Base-by-base conservation (phyloP, 2,329 filamentous ascomycete genomes). In the Nothomitra cinnamomea region DNA sequence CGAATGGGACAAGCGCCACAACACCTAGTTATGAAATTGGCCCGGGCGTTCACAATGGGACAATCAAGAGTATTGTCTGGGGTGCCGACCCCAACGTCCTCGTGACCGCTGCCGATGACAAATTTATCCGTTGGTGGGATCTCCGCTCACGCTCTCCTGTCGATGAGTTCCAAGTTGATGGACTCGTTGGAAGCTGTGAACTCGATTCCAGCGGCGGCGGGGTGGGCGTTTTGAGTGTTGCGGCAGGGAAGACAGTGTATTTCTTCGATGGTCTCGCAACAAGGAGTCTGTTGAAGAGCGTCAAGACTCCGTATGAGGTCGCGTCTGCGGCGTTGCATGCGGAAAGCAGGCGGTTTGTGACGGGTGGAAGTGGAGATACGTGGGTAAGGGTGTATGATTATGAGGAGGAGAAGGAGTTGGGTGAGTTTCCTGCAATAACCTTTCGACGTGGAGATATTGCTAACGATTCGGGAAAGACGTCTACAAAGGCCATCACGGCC, bases 11-110 rank as follows among this genome's bases (percentile, higher is more conserved):
- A 12, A 59, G 62, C 24, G 58, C 64, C 40, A 62, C 64, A 36
- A 65, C 73, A 22, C 64, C 72, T 38, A 72, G 83, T 57, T 92
- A 89, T 63, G 92, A 96, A 66, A 90, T 98, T 60, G 92, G 88
- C 19, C 76, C 83, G 5, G 87, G 86, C 36, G 76, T 85, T 12
- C 92, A 98, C 66, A 82, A 78, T 15, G 85, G 85, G 48, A 86
- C 85, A 32, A 96, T 98, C 75, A 96, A 95, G 68, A 89, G 87
- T 55, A 94, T 98, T 57, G 85, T 94, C 57, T 98, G 92, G 92
- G 87, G 87, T 52, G 79, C 80, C 56, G 85, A 94, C 62, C 84
- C 85, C 51, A 94, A 92, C 62, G 80, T 90, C 58, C 73, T 98
- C 55, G 85, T 94, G 51, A 98, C 92, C 0, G 89, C 90, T 1